Conservation (phyloP, 257 asterid genomes). For the Scutellaria barbata region DNA sequence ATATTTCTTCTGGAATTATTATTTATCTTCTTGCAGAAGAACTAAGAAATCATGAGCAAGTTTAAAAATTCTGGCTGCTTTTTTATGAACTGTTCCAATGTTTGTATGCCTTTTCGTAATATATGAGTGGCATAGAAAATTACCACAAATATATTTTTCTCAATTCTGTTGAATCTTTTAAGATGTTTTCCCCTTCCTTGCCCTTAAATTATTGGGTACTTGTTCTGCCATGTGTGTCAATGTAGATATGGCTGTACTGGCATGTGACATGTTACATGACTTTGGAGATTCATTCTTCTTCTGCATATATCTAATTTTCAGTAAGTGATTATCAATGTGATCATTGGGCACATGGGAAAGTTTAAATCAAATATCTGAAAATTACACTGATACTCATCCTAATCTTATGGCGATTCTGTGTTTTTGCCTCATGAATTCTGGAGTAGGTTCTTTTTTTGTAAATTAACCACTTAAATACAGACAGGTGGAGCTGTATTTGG, state of each 20-base stretch:
- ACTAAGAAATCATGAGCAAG: constrained; percentile 7
- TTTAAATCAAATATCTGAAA: constrained; percentile 3
- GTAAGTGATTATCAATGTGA: neutral
- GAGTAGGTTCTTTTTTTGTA: constrained; percentile 8
- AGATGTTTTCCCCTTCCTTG: neutral
- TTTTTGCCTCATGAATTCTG: constrained; percentile 19
- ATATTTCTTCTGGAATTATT: neutral
- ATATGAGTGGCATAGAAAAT: neutral
- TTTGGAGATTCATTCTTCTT: constrained; percentile 1
- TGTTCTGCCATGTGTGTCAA: neutral
- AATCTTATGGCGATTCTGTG: constrained; percentile 1
- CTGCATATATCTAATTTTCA: neutral
- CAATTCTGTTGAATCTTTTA: neutral
- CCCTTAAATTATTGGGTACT: neutral
- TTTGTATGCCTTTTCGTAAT: neutral
- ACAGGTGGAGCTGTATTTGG: constrained; percentile 85
- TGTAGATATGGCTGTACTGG: constrained; percentile 7
- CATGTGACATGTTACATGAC: neutral
- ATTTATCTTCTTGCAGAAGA: neutral
- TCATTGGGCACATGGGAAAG: constrained; percentile 6
- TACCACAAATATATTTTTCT: neutral
- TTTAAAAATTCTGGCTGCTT: neutral
- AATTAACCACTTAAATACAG: constrained; percentile 44
- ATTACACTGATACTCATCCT: neutral
- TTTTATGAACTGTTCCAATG: neutral